Base-by-base conservation (phyloP, 768 basidiomycete genomes). In the Cyathus striatus region DNA sequence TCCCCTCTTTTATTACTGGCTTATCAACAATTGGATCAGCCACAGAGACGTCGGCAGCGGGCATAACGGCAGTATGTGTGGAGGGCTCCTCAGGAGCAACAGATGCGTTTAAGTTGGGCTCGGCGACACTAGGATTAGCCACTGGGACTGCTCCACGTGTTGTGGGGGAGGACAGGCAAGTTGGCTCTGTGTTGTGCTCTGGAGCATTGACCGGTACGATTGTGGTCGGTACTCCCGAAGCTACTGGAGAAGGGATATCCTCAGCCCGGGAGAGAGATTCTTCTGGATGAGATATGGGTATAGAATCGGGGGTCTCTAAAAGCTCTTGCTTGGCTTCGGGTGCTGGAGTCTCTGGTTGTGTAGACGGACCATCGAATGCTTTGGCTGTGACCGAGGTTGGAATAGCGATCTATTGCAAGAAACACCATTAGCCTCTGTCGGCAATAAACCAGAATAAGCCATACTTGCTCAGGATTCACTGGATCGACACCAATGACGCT, bases 161-260 rank as follows among this genome's bases (percentile, higher is more conserved):
- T 23, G 10, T 40, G 21, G 13, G 20, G 38, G 9, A 40, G 20
- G 24, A 32, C n/a, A 14, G 25, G 25, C n/a, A 21, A 16, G 4
- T 17, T 47, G 24, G 50, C 42, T n/a, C n/a, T 2, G 61, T 61
- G 49, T 60, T 64, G 49, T 65, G 59, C 53, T 74, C 68, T 20
- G 58, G 49, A 4, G 62, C 66, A 43, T 68, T 70, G 37, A 72
- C 67, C 12, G 71, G 69, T 3, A 70, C 55, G 34, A 68, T 64
- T 46, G 60, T 24, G 12, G 72, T 63, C 30, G 66, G 64, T 2
- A 70, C 55, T 6, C 53, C 49, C 35, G 68, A 60, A 2, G 65
- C 61, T 9, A 62, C 48, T 5, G 49, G 46, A 16, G 50, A 42
- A 22, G 53, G 38, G 23, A 26, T 34, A 16, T 47, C 39, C 6